phyloP scores from a whole-genome alignment of 208 protist species.

The Balamuthia mandrillaris region DNA sequence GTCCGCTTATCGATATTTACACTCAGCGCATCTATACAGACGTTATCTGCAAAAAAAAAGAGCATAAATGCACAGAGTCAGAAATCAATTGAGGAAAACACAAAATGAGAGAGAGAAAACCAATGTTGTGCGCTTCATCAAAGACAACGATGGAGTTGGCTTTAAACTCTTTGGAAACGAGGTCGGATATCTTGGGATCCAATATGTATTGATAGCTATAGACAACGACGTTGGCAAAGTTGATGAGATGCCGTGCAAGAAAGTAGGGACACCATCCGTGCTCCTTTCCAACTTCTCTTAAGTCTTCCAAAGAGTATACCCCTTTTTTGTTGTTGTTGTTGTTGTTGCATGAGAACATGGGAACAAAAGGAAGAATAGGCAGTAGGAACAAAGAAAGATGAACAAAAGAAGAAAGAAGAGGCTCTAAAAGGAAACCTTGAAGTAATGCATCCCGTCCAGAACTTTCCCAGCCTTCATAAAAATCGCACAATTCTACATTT shows the following conservation, averaged over 20 bases:
- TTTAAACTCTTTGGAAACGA: conserved; percentile 84
- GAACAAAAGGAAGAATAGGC: not conserved
- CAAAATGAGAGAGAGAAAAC: not conserved
- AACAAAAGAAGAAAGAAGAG: not conserved
- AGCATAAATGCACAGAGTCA: not conserved
- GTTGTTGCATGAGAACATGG: not conserved
- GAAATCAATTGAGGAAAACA: not conserved
- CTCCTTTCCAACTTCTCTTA: conserved; percentile 85
- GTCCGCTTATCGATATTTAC: conserved; percentile 88
- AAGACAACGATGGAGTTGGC: conserved; percentile 96
- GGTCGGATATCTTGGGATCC: conserved; percentile 93
- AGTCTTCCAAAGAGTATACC: conserved; percentile 93
- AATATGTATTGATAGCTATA: conserved; percentile 97
- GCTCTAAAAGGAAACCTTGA: not conserved
- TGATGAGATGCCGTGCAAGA: conserved; percentile 75
- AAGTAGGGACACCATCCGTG: conserved; percentile 88
- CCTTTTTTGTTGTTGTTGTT: conserved; percentile 76
- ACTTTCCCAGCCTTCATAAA: conserved; percentile 63
- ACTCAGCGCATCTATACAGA: conserved; percentile 97
- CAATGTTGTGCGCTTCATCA: conserved; percentile 99
- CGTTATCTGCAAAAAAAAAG: conserved; percentile 82
- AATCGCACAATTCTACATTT: conserved; percentile 61
- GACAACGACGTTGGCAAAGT: conserved; percentile 93
- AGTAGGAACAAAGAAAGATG: not conserved
- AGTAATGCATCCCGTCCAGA: not conserved